phyloP scores from a whole-genome alignment of 2,329 filamentous ascomycete species.

The Aspergillus phoenicis region DNA sequence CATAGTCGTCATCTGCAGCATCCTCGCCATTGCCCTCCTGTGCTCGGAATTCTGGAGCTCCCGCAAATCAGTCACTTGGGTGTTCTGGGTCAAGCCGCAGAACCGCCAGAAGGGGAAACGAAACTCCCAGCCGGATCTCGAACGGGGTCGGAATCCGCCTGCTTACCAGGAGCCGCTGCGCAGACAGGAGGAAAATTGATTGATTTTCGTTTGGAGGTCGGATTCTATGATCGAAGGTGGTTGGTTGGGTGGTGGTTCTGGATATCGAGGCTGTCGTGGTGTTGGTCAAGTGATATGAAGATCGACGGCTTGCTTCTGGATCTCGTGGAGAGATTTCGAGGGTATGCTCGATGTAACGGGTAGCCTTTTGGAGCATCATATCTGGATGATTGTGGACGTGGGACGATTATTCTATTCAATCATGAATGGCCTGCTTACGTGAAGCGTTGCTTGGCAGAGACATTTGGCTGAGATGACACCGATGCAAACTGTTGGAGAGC shows the following conservation, averaged over 20 bases:
- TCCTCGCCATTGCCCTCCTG: conserved; percentile 42
- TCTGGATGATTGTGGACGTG: not conserved
- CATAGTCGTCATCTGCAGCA: conserved; percentile 47
- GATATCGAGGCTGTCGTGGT: not conserved
- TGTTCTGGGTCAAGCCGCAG: conserved; percentile 26
- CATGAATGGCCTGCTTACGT: not conserved
- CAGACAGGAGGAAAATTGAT: not conserved
- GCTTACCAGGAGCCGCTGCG: not conserved
- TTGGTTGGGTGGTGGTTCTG: not conserved
- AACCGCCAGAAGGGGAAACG: conserved; percentile 15
- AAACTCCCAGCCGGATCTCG: not conserved
- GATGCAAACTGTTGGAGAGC: too few relatives aligned
- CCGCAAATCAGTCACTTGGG: conserved; percentile 15
- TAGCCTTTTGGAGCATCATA: not conserved
- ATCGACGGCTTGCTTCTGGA: not conserved
- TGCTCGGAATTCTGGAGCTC: conserved; percentile 41
- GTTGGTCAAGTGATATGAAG: not conserved
- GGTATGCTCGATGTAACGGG: not conserved
- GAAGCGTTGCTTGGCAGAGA: not conserved
- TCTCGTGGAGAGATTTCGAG: too few relatives aligned
- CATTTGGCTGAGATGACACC: too few relatives aligned
- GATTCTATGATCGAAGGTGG: not conserved
- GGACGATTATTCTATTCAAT: not conserved
- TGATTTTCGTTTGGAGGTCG: too few relatives aligned
- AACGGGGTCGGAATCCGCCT: not conserved